Percentiles rank a stretch among this genome's conserved stretches.
Conservation (phyloP, 805 yeast species). For the Kazachstania viticola region DNA sequence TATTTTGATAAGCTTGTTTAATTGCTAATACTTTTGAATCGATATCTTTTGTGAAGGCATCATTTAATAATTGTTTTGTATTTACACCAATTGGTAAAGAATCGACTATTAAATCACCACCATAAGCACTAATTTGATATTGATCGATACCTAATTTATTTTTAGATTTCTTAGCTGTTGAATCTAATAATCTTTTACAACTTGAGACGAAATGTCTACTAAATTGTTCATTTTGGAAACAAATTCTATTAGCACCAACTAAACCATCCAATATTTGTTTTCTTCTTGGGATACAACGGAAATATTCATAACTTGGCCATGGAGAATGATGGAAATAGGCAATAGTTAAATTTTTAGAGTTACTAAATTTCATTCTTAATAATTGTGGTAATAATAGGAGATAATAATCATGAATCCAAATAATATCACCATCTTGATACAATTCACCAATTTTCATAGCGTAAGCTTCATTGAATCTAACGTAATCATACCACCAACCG, state of each 20-base stretch:
- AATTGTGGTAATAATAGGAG: slow-evolving; percentile 72
- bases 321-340: slow-evolving; percentile 81
- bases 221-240: slow-evolving; percentile 78
- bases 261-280: slow-evolving; percentile 77
- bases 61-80: slow-evolving; percentile 51
- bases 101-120: slow-evolving; percentile 61
- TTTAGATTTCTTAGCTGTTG: slow-evolving; percentile 39
- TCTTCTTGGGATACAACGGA: slow-evolving; percentile 79
- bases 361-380: slow-evolving; percentile 52
- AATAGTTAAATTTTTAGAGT: slow-evolving; percentile 41
- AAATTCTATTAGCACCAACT: slow-evolving; percentile 78
- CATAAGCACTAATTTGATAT: slow-evolving; percentile 50
- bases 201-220: slow-evolving; percentile 86
- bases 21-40: slow-evolving; percentile 58
- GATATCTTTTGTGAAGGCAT: slow-evolving; percentile 35
- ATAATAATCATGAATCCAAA: slow-evolving; percentile 90
- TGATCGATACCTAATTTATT: slow-evolving; percentile 22
- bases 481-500: slow-evolving; percentile 88
- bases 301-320: slow-evolving; percentile 92
- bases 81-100: slow-evolving; percentile 88
- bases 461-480: slow-evolving; percentile 80
- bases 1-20: slow-evolving; percentile 46
- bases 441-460: slow-evolving; percentile 63
- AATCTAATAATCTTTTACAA: slow-evolving; percentile 78
- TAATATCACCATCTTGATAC: slow-evolving; percentile 79